These are phyloP conservation scores for Talinum fruticosum DNA, from an alignment of 148 eudicot species.

Conservation along the genomic window DNA sequence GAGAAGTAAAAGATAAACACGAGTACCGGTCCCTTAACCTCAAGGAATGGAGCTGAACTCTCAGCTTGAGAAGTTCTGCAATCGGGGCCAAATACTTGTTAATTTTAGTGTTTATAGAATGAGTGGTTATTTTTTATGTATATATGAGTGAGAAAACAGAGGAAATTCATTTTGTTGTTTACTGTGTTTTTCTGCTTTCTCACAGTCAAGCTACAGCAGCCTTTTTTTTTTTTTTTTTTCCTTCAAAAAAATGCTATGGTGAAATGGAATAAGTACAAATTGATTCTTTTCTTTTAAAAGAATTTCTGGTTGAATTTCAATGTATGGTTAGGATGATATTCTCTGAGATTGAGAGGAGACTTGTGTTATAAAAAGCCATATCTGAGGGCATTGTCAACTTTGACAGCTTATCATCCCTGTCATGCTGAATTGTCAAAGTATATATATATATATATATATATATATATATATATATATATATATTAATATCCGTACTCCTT, in stretches of 20 bases:
- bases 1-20: not conserved
- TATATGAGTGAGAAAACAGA: constrained; percentile 4
- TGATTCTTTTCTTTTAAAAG: not conserved
- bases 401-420: no score
- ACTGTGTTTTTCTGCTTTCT: constrained; percentile 7
- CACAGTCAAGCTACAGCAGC: not conserved
- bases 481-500: no score
- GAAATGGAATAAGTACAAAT: not conserved
- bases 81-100: not conserved
- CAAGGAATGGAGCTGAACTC: not conserved
- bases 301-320: not conserved
- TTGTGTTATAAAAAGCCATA: no score
- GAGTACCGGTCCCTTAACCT: constrained; percentile 1
- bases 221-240: not conserved
- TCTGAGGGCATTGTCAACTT: no score
- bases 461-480: no score
- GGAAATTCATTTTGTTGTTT: constrained; percentile 6
- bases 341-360: no score
- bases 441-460: no score
- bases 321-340: not conserved
- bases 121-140: constrained; percentile 2
- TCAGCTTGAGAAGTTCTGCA: not conserved
- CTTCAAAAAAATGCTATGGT: not conserved
- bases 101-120: not conserved
- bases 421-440: no score